Base-by-base conservation (phyloP, 352 stramenopile genomes). In the Pythium aristosporum region DNA sequence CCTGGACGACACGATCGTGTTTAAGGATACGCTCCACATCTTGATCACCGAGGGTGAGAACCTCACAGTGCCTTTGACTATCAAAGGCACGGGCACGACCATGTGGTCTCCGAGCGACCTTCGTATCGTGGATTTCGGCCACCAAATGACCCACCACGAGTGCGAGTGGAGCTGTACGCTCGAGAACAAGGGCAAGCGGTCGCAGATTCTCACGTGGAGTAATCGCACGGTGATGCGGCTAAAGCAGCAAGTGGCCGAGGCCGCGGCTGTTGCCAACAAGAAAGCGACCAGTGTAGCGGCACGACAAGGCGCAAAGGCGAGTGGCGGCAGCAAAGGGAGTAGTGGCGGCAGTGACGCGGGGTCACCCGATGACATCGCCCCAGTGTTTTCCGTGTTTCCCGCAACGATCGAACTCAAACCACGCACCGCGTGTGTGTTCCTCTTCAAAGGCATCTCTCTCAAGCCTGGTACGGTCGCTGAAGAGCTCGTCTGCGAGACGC, bases 21-120 rank as follows among this genome's bases (percentile, higher is more conserved):
- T 97, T 69, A 94, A 94, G 57, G 96, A 99, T 62, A 89, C 98
- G 60, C 76, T 99, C 2, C 88, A 98, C 65, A 88, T 98, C 51
- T 73, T 98, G 51, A 82, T 98, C 21, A 75, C 79, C 0, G 90
- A 98, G 51, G 95, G 95, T 12, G 92, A 97, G 3, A 98, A 90
- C 36, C 43, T 98, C 8, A 71, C 94, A 2, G 74, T 99, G 6
- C 87, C 91, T 0, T 76, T 98, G 10, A 67, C 76, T 9, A 97
- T 97, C 48, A 89, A 82, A 73, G 96, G 96, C n/a, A 92, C 82
- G 21, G 96, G 95, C 13, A 98, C 94, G 16, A 99, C 95, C 9
- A 97, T 98, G 71, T 98, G 89, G 89, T 95, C 85, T 5, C 76
- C 78, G 0, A 92, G 72, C n/a, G 89, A 98, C 53, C 75, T 98